These are phyloP conservation scores for Sugiyamaella valdiviana DNA, from an alignment of 805 yeast genomes.

Conservation along the genomic window DNA sequence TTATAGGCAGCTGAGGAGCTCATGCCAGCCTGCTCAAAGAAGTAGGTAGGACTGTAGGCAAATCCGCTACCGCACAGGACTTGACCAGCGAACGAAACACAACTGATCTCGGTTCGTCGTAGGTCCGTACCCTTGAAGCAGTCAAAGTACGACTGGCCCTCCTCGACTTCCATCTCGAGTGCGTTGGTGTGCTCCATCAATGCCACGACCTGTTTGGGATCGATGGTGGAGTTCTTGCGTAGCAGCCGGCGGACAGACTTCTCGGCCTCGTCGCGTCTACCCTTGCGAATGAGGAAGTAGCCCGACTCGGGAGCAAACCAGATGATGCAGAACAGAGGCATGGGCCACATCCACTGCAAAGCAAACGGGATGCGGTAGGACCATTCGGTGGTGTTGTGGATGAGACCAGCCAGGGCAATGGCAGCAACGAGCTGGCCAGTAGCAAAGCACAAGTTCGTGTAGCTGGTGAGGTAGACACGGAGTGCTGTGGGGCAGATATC, in stretches of 20 bases:
- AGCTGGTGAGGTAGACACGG: slow-evolving; percentile 44
- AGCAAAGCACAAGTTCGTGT: slow-evolving; percentile 47
- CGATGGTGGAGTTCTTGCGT: slow-evolving; percentile 35
- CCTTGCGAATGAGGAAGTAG: slow-evolving; percentile 45
- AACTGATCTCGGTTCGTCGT: slow-evolving; percentile 48
- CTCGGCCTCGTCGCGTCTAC: slow-evolving; percentile 37
- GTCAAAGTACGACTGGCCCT: slow-evolving; percentile 25
- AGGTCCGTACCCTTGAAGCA: slow-evolving; percentile 43
- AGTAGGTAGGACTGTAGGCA: slow-evolving; percentile 19
- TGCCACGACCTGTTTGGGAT: slow-evolving; percentile 19
- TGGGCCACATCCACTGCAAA: slow-evolving; percentile 54
- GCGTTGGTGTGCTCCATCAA: slow-evolving; percentile 40
- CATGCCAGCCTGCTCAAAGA: slow-evolving; percentile 41
- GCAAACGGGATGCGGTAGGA: slow-evolving; percentile 51
- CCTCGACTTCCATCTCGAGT: slow-evolving; percentile 20
- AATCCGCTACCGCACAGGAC: slow-evolving; percentile 15
- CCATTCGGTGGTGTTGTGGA: slow-evolving; percentile 25
- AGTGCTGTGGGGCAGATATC: slow-evolving; percentile 49
- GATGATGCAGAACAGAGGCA: slow-evolving; percentile 36
- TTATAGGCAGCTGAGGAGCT: slow-evolving; percentile 33
- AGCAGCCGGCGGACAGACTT: slow-evolving; percentile 31
- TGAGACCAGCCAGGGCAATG: slow-evolving; percentile 41
- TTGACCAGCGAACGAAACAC: slow-evolving; percentile 42
- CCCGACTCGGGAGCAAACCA: slow-evolving; percentile 48
- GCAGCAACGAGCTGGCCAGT: slow-evolving; percentile 50